Evolutionary conservation across 2,329 filamentous ascomycete genomes (phyloP), one percentile per base, ranked within the genome.

Genomic region (Dendrostoma leiphaemia): DNA sequence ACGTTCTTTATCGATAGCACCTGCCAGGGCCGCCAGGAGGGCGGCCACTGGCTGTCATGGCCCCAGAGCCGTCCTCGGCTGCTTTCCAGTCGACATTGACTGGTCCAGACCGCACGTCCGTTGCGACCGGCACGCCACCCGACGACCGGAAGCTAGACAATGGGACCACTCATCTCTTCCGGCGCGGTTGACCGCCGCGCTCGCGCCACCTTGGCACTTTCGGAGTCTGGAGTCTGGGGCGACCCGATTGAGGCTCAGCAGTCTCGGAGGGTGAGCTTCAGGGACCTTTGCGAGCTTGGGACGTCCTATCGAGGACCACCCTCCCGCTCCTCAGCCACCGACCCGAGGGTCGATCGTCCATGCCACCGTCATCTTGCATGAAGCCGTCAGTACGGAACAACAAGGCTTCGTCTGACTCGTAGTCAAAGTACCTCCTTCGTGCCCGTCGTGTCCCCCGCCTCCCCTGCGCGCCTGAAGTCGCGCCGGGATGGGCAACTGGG

Each of bases 101-200:
- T 57, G 55, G 55, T 38, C 52, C 48, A 57, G 55, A 57, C 52
- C 48, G 51, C 55, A 54, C 48, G 49, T 38, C 43, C 48, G 51
- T 44, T 54, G 55, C 54, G 48, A 57, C 55, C 48, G 47, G 55
- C 55, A 37, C 41, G 40, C 38, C 32, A 37, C 44, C 55, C 51
- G 47, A 48, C 34, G n/a, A 54, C 47, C 55, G 43, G 55, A 34
- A 51, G 26, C 37, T 44, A 23, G 28, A 26, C 23, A 8, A 50
- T 56, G 34, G 35, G 48, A 34, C 51, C 57, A 59, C 47, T 52
- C 47, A 58, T 37, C 34, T 31, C 23, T 32, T 44, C 38, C 45
- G 46, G 54, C 57, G 54, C 41, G 54, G 35, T 51, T 37, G 49
- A 55, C 44, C 51, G 40, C 48, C 47, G 38, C 52, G 13, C 19